Evolutionary conservation across 352 stramenopile genomes (phyloP).

Genomic region (Phytophthora citricola): DNA sequence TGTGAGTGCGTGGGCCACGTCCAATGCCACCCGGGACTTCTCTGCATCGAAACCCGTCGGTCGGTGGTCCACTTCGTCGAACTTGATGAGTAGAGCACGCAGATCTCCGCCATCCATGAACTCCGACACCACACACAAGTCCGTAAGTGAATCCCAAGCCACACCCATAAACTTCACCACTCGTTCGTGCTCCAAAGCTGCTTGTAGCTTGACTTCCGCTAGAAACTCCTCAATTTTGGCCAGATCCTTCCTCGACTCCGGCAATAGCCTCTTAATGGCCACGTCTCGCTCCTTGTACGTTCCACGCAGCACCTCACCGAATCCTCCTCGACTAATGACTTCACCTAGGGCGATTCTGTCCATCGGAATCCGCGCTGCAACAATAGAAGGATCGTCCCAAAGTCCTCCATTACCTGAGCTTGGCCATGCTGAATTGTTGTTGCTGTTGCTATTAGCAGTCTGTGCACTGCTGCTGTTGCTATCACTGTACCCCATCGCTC

Average conservation of each 20-base stretch:
- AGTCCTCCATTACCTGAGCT: constrained; percentile 32
- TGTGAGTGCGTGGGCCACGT: constrained; percentile 63
- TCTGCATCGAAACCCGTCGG: constrained; percentile 42
- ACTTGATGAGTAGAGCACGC: constrained; percentile 40
- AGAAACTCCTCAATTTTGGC: constrained; percentile 59
- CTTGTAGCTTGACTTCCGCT: constrained; percentile 55
- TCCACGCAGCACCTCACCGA: constrained; percentile 53
- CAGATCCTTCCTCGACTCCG: constrained; percentile 48
- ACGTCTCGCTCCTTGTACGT: constrained; percentile 45
- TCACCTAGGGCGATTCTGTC: constrained; percentile 43
- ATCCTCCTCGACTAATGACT: constrained; percentile 53
- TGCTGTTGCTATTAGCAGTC: constrained; percentile 33
- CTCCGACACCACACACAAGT: constrained; percentile 51
- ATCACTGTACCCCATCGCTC: constrained; percentile 34
- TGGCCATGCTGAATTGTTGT: constrained; percentile 28
- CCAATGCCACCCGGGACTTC: constrained; percentile 62
- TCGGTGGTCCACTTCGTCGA: constrained; percentile 31
- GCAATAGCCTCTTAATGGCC: constrained; percentile 58
- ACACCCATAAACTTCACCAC: constrained; percentile 51
- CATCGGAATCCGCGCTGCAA: constrained; percentile 56
- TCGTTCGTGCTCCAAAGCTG: constrained; percentile 39
- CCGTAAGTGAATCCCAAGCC: constrained; percentile 46
- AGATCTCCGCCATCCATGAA: constrained; percentile 58
- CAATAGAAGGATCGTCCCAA: constrained; percentile 57
- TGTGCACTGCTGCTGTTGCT: constrained; percentile 19